Evolutionary conservation across 805 yeast species (phyloP), one percentile per base, ranked within the genome.

Genomic region (Starmera quercuum): DNA sequence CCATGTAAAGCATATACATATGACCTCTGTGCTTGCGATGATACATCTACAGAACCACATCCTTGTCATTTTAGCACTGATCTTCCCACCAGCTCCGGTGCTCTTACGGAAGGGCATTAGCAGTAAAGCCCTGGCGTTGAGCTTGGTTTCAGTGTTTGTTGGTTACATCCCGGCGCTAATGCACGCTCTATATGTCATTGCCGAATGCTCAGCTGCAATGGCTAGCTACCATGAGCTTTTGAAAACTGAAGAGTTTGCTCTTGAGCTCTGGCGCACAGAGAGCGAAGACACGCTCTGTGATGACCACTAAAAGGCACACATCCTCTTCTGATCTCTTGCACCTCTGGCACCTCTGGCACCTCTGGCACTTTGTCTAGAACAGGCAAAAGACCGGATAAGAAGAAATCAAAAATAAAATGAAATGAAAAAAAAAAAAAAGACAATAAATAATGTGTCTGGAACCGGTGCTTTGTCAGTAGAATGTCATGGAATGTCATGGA

Each of bases 71-170:
- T 6, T 29, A 20, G 25, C 31, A 8, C 31, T 29, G 14, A 3
- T 29, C 6, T 29, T 29, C 15, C 31, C 31, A 13, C 31, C 31
- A 13, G 4, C 21, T 2, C 25, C 31, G 5, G 31, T 29, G 13
- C 4, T 26, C 7, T 6, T 16, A 9, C 19, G 13, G 5, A 15
- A 17, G 10, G 29, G 29, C 4, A n/a, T 24, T 6, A 26, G 10
- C 7, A 16, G 13, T 13, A 26, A 17, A 16, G 8, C 15, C n/a
- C 10, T 26, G 6, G 11, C 18, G 7, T 11, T 17, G 10, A 26
- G 20, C 9, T 7, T 26, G 6, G 4, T 9, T 5, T 25, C 10
- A 9, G 13, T 10, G 10, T 25, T 25, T 25, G 15, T 25, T 11
- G 27, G 27, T 6, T 25, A 25, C 15, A 14, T 14, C 15, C 27